Evolutionary conservation across 768 basidiomycete genomes (phyloP).

Genomic region (Boletales sp.): DNA sequence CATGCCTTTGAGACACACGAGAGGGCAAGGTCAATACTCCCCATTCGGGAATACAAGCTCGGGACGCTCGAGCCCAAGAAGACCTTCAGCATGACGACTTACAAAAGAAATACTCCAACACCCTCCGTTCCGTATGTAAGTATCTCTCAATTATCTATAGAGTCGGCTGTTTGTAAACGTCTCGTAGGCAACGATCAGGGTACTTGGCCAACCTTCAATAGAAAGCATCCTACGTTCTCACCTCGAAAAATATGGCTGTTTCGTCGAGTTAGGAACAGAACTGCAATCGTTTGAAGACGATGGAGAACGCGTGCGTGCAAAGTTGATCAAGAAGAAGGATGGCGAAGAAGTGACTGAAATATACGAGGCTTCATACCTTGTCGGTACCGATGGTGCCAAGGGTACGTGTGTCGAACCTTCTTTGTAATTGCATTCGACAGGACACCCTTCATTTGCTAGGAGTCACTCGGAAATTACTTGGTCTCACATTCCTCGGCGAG

Average conservation of each 20-base stretch:
- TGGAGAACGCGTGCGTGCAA: conserved; percentile 34
- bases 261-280: conserved; percentile 44
- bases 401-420: conserved; percentile 4
- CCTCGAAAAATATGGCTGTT: conserved; percentile 19
- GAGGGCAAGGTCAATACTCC: conserved; percentile 22
- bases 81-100: neutral
- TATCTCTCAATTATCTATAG: neutral
- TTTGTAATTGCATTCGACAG: neutral
- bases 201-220: conserved; percentile 23
- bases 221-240: conserved; percentile 27
- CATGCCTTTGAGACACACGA: conserved; percentile 37
- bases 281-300: conserved; percentile 40
- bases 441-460: neutral
- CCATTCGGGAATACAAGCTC: conserved; percentile 34
- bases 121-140: conserved; percentile 28
- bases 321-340: conserved; percentile 25
- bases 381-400: conserved; percentile 41
- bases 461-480: conserved; percentile 36
- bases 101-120: conserved; percentile 12
- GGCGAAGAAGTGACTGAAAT: conserved; percentile 26
- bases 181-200: conserved; percentile 1
- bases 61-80: conserved; percentile 16
- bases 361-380: conserved; percentile 28
- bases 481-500: conserved; percentile 40
- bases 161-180: neutral